Conservation (phyloP, 75 land plant genomes). For the Pinus tabuliformis region DNA sequence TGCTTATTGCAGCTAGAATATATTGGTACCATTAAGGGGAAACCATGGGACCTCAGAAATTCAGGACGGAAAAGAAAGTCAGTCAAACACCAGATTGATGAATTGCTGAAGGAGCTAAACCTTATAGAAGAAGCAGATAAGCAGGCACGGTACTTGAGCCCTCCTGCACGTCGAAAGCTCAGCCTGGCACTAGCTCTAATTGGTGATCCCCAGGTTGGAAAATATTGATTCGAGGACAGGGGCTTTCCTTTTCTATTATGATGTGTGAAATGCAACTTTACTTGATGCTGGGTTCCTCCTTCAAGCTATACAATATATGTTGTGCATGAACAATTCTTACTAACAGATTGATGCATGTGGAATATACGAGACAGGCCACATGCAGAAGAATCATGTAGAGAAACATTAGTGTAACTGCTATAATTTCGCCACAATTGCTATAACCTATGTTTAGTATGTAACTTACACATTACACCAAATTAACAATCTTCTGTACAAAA, state of each 20-base stretch:
- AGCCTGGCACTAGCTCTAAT: conserved; percentile 30
- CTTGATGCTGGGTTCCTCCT: neutral
- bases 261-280: neutral
- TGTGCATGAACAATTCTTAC: neutral
- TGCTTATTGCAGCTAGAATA: conserved; percentile 22
- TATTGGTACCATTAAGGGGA: conserved; percentile 28
- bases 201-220: conserved; percentile 32
- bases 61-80: conserved; percentile 10
- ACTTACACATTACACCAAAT: too few species aligned
- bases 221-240: neutral
- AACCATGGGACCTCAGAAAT: conserved; percentile 22
- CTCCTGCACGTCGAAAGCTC: conserved; percentile 27
- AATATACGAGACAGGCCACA: too few species aligned
- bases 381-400: too few species aligned
- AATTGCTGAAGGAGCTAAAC: conserved; percentile 23
- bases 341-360: neutral
- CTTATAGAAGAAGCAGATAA: conserved; percentile 31
- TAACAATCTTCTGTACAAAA: too few species aligned
- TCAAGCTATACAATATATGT: neutral
- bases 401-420: too few species aligned
- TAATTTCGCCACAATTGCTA: too few species aligned
- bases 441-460: too few species aligned
- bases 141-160: conserved; percentile 16
- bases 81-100: conserved; percentile 17
- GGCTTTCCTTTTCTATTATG: neutral